Conservation (phyloP, 768 basidiomycete species). For the Suillus alpinus region DNA sequence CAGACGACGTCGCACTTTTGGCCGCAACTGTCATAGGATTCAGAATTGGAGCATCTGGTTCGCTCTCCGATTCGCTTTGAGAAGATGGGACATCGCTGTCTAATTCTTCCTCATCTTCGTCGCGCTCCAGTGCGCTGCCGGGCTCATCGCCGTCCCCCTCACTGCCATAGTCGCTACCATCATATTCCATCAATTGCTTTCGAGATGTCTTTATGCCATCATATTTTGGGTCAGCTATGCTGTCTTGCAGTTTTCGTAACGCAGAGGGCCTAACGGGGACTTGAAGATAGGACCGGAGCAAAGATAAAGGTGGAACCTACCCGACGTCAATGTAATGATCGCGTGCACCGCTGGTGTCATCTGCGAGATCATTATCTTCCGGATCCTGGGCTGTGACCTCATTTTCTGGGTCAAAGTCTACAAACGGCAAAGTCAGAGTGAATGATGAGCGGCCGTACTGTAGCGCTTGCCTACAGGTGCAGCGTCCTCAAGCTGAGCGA, state of each 20-base stretch:
- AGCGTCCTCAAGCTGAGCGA: conserved; percentile 73
- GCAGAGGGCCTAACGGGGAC: conserved; percentile 55
- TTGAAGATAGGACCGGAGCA: conserved; percentile 1
- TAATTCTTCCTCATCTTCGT: conserved; percentile 12
- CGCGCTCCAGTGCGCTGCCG: conserved; percentile 8
- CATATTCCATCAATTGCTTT: conserved; percentile 48
- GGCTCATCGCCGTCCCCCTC: conserved; percentile 27
- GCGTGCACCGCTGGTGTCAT: conserved; percentile 39
- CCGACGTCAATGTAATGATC: conserved; percentile 88
- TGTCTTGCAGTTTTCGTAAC: conserved; percentile 62
- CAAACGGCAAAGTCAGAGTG: conserved; percentile 9
- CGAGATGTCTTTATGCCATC: conserved; percentile 64
- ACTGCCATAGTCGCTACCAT: conserved; percentile 14
- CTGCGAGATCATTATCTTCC: conserved; percentile 32
- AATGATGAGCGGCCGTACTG: conserved; percentile 3
- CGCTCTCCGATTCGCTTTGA: conserved; percentile 13
- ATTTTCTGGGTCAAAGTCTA: conserved; percentile 79
- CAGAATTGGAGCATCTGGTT: not conserved
- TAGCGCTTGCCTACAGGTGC: conserved; percentile 60
- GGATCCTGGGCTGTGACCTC: conserved; percentile 43
- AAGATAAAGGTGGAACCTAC: conserved; percentile 39
- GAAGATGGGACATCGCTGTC: conserved; percentile 7
- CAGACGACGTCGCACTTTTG: conserved; percentile 12
- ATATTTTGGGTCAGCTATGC: conserved; percentile 77
- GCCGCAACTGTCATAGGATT: conserved; percentile 9